phyloP scores from a whole-genome alignment of 1,284 basidiomycete species.

The Stygiomarasmius scandens region DNA sequence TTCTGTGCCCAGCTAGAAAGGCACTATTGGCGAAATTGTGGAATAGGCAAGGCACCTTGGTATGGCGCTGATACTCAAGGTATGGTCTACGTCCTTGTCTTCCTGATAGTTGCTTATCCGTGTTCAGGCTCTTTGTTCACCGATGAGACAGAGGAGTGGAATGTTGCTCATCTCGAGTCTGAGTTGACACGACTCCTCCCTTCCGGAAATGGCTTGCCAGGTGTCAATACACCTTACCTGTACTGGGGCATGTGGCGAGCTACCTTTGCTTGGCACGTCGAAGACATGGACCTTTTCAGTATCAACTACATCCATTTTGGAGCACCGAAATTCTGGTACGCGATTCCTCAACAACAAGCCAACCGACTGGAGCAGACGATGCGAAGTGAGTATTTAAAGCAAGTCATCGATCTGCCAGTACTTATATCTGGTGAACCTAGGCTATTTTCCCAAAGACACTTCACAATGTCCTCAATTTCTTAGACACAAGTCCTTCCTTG shows the following conservation, averaged over 20 bases:
- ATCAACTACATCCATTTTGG: conserved; percentile 99
- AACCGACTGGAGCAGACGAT: conserved; percentile 80
- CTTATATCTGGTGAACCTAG: conserved; percentile 39
- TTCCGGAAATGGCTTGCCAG: conserved; percentile 71
- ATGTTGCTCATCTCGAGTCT: conserved; percentile 90
- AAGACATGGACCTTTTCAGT: conserved; percentile 96
- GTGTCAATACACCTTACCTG: conserved; percentile 96
- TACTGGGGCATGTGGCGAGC: conserved; percentile 99
- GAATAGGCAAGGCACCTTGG: conserved; percentile 87
- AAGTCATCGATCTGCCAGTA: conserved; percentile 1
- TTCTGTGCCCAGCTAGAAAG: conserved; percentile 89
- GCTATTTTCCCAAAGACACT: conserved; percentile 86
- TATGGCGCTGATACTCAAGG: conserved; percentile 96
- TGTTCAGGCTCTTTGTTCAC: conserved; percentile 81
- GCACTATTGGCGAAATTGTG: conserved; percentile 91
- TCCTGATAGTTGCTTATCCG: conserved; percentile 4
- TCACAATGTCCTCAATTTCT: conserved; percentile 90
- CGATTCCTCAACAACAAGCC: conserved; percentile 86
- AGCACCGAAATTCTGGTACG: conserved; percentile 97
- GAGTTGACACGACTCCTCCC: conserved; percentile 83
- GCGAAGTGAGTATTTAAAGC: conserved; percentile 55
- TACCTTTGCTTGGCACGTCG: conserved; percentile 99
- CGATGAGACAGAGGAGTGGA: conserved; percentile 84
- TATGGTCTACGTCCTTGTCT: conserved; percentile 31
- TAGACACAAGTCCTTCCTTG: conserved; percentile 95